Evolutionary conservation across 305 asterid species (phyloP), one percentile per base, ranked within the genome.

Genomic region (Fraxinus dipetala): DNA sequence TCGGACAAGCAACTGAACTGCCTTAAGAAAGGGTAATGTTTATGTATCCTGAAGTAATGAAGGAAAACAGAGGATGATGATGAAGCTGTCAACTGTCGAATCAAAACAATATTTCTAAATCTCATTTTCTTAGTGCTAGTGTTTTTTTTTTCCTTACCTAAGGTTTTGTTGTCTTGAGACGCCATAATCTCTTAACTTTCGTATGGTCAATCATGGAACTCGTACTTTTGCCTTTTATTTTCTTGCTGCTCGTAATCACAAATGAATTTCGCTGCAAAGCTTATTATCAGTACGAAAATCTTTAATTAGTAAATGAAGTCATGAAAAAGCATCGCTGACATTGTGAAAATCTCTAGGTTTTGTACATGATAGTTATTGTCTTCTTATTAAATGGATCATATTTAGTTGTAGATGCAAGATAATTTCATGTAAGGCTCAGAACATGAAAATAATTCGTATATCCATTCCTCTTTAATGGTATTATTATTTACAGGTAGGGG

Each of bases 401-500:
- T 54, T 54, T 54, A 54, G 24, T 54, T 54, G 65, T 18, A 54
- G 24, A n/a, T 54, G 65, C 65, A 54, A n/a, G 26, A 54, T 5
- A 54, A 5, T n/a, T 54, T n/a, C 26, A 54, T 54, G 8, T 54
- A 5, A 54, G 24, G 63, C 24, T n/a, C 63, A 51, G 61, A 51
- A 51, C 8, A 14, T 16, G 22, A 51, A 51, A 54, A n/a, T 54
- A 5, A 54, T n/a, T 5, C 11, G 0, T 56, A 56, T 6, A 18
- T 56, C 26, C 65, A 56, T 6, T 56, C 24, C 40, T 56, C 26
- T 34, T 59, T 78, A 13, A 56, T 18, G 18, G 32, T 22, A 28
- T 28, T 31, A 80, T 80, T 69, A 69, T 26, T 30, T 32, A 83
- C 87, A 94, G 98, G 98, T 92, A 0, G 97, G 98, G 72, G 83